These are phyloP conservation scores for Pyrenochaeta sp. DNA, from an alignment of 2,329 filamentous ascomycete genomes.

Conservation along the genomic window DNA sequence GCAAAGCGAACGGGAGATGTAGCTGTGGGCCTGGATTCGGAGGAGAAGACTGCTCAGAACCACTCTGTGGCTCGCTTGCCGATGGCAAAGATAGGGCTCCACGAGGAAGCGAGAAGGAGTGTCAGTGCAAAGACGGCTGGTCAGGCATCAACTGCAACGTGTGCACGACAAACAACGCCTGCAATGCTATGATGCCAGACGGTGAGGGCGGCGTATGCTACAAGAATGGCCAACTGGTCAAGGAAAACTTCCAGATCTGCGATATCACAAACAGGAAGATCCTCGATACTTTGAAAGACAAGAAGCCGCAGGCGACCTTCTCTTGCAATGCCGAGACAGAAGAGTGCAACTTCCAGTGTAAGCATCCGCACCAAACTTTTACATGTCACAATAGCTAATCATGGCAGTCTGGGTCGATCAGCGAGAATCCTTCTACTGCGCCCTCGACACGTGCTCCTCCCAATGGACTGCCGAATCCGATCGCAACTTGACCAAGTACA, in stretches of 20 bases:
- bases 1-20: slow-evolving; percentile 90
- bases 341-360: slow-evolving; percentile 95
- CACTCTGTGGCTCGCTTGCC: slow-evolving; percentile 87
- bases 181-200: slow-evolving; percentile 85
- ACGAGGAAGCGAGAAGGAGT: slow-evolving; percentile 70
- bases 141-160: slow-evolving; percentile 96
- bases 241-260: slow-evolving; percentile 97
- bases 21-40: slow-evolving; percentile 91
- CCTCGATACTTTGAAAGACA: slow-evolving; percentile 80
- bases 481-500: slow-evolving; percentile 84
- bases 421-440: slow-evolving; percentile 95
- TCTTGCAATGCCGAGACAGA: slow-evolving; percentile 78
- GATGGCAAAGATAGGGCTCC: slow-evolving; percentile 79
- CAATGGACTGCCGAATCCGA: slow-evolving; percentile 71
- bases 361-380: slow-evolving; percentile 38
- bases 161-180: slow-evolving; percentile 83
- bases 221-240: slow-evolving; percentile 86
- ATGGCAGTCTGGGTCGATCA: slow-evolving; percentile 88
- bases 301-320: slow-evolving; percentile 93
- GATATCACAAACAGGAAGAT: slow-evolving; percentile 98
- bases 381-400: slow-evolving; percentile 33
- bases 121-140: slow-evolving; percentile 93
- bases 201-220: slow-evolving; percentile 89
- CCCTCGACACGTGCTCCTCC: slow-evolving; percentile 81
- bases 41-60: slow-evolving; percentile 89